Base-by-base conservation (phyloP, 2,329 filamentous ascomycete species). In the Alternaria postmessia region DNA sequence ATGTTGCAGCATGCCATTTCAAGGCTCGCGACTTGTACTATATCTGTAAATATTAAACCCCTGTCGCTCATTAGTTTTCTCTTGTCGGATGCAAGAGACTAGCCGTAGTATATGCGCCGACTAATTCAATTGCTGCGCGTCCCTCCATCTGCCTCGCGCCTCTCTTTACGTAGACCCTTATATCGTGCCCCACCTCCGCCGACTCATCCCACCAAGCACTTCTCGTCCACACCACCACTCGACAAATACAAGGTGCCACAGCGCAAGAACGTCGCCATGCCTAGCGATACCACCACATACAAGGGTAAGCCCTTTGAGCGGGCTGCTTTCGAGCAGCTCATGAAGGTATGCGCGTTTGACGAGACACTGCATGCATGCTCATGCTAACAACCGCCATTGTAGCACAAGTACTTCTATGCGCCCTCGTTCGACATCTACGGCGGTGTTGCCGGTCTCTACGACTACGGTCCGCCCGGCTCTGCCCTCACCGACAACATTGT, bases 361-460 rank as follows among this genome's bases (percentile, higher is more conserved):
- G n/a, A 4, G 6, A 30, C 24, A 41, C 42, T 18, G 24, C 14
- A 49, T 69, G 63, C 72, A 49, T 69, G 63, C 72, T 69, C 22
- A 67, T 62, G 68, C 64, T 75, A 55, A 77, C 64, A 18, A 60
- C 18, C 22, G 32, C 54, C 44, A 57, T 44, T 34, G 42, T 64
- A 77, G 73, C 75, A 77, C 43, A 75, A 75, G n/a, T 71, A 79
- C 59, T 98, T 98, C 85, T 96, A 95, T 82, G 97, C 94, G 65
- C 94, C 94, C 54, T 90, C 93, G 56, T 98, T 97, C 80, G 95
- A 98, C 55, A 94, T 96, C 74, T 98, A 98, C 60, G 91, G 91
- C 69, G 93, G 93, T 75, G 90, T 95, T 59, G 90, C 89, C 68
- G 93, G 93, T 74, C 89, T 97, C 59, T 97, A 93, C 83, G 94